phyloP scores from a whole-genome alignment of 768 basidiomycete genomes.

The Imleria badia region DNA sequence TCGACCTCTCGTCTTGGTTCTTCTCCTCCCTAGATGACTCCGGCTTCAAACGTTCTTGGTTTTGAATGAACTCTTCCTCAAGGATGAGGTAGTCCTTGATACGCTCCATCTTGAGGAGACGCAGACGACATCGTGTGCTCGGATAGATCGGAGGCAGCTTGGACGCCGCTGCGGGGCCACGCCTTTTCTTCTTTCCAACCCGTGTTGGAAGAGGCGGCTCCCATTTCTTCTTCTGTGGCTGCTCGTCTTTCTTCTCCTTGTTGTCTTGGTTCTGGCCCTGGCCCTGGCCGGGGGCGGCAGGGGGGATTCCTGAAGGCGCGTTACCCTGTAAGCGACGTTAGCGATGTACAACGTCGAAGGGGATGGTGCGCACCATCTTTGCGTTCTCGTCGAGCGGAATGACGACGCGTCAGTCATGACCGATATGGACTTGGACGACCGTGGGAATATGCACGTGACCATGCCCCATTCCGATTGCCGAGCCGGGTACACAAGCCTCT shows the following conservation, averaged over 20 bases:
- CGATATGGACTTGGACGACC: slow-evolving; percentile 35
- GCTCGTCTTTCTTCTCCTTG: slow-evolving; percentile 44
- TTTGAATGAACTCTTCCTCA: slow-evolving; percentile 93
- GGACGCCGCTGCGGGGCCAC: slow-evolving; percentile 86
- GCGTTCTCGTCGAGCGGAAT: slow-evolving; percentile 3
- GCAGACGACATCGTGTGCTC: slow-evolving; percentile 92
- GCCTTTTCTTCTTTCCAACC: slow-evolving; percentile 93
- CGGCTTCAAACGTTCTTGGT: slow-evolving; percentile 89
- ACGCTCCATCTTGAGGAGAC: slow-evolving; percentile 93
- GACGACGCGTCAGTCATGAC: slow-evolving; percentile 52
- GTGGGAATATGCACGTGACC: slow-evolving; percentile 26
- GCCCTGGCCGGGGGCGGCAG: slow-evolving; percentile 33
- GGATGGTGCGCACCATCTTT: slow-evolving; percentile 24
- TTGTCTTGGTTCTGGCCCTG: slow-evolving; percentile 48
- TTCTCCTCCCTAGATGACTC: slow-evolving; percentile 89
- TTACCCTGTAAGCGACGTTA: slow-evolving; percentile 58
- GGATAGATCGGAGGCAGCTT: slow-evolving; percentile 93
- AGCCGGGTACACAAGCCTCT: slow-evolving; percentile 7
- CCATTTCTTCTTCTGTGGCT: slow-evolving; percentile 87
- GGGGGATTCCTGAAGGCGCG: slow-evolving; percentile 59
- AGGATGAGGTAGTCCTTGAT: slow-evolving; percentile 97
- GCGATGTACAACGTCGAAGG: neutral
- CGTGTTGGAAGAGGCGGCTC: slow-evolving; percentile 96
- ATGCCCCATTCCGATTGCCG: slow-evolving; percentile 6
- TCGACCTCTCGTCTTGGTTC: slow-evolving; percentile 91